Percentiles rank a stretch among this genome's conserved stretches.
Conservation (phyloP, 2,329 filamentous ascomycete genomes). For the Microdochium bolleyi region DNA sequence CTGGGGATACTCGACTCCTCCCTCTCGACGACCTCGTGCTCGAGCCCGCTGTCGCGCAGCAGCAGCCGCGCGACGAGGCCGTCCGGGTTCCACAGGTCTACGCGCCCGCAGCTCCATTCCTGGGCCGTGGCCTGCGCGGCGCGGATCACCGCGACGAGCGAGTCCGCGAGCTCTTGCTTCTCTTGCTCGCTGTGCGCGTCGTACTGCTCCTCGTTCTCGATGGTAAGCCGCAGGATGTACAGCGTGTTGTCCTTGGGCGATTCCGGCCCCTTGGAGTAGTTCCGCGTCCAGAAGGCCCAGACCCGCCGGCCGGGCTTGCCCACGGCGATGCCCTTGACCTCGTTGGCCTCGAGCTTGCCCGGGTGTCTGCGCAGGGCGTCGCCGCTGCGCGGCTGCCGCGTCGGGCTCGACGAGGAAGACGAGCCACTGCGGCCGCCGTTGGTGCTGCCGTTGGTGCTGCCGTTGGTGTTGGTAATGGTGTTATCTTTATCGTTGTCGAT, state of each 20-base stretch:
- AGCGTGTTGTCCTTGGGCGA: conserved; percentile 55
- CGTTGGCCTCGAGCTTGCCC: conserved; percentile 29
- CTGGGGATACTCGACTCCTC: conserved; percentile 63
- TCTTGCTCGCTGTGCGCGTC: conserved; percentile 6
- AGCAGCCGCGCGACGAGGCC: conserved; percentile 40
- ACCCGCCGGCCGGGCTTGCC: conserved; percentile 47
- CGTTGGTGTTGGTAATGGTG: background rate
- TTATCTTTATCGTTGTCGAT: background rate
- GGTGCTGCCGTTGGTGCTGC: background rate
- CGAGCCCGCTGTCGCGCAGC: conserved; percentile 37
- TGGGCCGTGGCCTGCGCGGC: conserved; percentile 63
- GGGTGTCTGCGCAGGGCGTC: background rate
- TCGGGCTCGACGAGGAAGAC: background rate
- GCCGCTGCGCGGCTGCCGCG: background rate
- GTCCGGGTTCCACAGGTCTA: conserved; percentile 81
- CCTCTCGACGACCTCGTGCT: conserved; percentile 42
- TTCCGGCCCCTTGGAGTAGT: conserved; percentile 50
- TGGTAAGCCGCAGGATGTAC: conserved; percentile 59
- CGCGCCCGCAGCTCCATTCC: conserved; percentile 60
- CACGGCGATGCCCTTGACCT: conserved; percentile 63
- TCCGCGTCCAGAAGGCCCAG: conserved; percentile 67
- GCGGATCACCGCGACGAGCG: conserved; percentile 55
- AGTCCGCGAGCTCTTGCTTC: conserved; percentile 33
- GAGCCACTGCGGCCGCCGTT: background rate
- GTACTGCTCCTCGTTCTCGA: conserved; percentile 45